Percentiles rank a stretch among this genome's conserved stretches.
These are phyloP conservation scores for Pachyrhizus erosus DNA, from an alignment of 306 rosid species.

Conservation along the genomic window DNA sequence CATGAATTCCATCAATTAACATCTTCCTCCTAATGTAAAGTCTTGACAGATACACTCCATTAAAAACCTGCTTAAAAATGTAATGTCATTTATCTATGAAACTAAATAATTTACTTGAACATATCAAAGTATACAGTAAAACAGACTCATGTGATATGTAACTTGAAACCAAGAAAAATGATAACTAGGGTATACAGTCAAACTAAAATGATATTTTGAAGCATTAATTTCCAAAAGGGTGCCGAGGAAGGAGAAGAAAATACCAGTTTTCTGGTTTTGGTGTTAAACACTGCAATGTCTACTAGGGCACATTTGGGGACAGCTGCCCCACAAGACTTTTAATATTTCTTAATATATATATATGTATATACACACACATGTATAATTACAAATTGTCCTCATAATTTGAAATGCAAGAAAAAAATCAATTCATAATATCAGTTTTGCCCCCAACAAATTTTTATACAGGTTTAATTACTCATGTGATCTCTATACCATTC, in stretches of 20 bases:
- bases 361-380: not conserved
- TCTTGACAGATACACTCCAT: not conserved
- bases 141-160: not conserved
- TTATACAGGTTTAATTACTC: not conserved
- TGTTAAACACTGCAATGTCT: not conserved
- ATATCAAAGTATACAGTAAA: conserved; percentile 7
- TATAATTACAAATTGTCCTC: not conserved
- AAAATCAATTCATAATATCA: not conserved
- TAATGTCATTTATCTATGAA: not conserved
- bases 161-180: conserved; percentile 3
- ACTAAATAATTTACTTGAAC: conserved; percentile 22
- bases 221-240: conserved; percentile 7
- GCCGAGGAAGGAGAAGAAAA: not conserved
- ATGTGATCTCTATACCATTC: not conserved
- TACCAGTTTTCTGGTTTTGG: conserved; percentile 11
- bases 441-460: not conserved
- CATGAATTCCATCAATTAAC: not conserved
- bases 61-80: conserved; percentile 14
- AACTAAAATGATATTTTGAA: conserved; percentile 3
- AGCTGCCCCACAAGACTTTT: not conserved
- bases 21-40: not conserved
- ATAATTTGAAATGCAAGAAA: not conserved
- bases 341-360: not conserved
- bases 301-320: too few species aligned
- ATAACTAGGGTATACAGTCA: not conserved